phyloP scores from a whole-genome alignment of 176 grass and related monocot species.

The Cenchrus purpureus region DNA sequence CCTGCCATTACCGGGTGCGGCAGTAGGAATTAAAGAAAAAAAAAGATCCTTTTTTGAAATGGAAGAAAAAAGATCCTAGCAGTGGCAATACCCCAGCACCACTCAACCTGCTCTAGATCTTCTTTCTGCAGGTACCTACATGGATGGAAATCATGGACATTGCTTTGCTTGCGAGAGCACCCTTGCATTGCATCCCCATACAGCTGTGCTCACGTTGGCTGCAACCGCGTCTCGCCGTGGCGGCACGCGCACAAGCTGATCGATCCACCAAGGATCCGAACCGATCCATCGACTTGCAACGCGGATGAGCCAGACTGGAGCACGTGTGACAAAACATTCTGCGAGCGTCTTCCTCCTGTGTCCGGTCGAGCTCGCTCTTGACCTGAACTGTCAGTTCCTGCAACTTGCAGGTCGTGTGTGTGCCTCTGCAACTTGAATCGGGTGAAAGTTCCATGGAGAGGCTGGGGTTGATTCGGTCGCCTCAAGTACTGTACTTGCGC shows the following conservation, averaged over 20 bases:
- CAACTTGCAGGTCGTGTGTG: background rate
- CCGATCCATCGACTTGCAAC: background rate
- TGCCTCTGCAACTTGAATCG: background rate
- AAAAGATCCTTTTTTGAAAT: too few relatives aligned
- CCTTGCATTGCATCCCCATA: background rate
- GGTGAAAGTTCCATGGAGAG: background rate
- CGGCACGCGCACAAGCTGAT: background rate
- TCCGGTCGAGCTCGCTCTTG: background rate
- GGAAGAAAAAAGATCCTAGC: background rate
- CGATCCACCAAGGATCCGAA: background rate
- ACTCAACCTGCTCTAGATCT: background rate
- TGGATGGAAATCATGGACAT: background rate
- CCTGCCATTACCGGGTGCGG: background rate
- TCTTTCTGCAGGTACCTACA: background rate
- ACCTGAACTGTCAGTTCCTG: conserved; percentile 7
- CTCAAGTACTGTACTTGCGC: background rate
- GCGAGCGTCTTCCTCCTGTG: background rate
- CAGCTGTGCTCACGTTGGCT: conserved; percentile 11
- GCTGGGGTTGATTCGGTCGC: background rate
- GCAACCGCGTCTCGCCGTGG: background rate
- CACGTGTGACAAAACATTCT: background rate
- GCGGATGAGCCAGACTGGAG: background rate
- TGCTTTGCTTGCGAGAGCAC: background rate
- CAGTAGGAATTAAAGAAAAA: background rate
- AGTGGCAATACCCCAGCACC: conserved; percentile 2